Evolutionary conservation across 495 filamentous ascomycete species (phyloP), one percentile per base, ranked within the genome.

Genomic region (Recurvomyces mirabilis): DNA sequence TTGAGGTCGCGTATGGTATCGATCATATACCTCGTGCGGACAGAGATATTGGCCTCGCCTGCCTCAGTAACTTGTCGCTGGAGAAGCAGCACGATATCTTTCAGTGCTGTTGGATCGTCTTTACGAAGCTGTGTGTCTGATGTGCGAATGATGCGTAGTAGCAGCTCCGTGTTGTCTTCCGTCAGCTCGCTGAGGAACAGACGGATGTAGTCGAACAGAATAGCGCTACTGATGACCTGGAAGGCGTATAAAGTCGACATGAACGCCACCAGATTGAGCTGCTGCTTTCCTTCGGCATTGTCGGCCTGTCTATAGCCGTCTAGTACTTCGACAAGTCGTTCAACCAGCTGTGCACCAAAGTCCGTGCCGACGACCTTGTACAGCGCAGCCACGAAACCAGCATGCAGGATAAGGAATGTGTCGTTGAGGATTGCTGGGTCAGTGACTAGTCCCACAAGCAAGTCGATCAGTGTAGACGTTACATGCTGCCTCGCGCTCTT

Each of bases 1-100:
- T 93, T 94, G 22, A 96, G 69, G 55, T 91, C 81, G 47, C 84
- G 87, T 58, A 98, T 91, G 1, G 82, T 88, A 49, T 96, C 91
- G 36, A 98, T 87, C 93, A 96, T 96, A 65, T 95, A 96, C 50
- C 82, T 93, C 1, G 88, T 94, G 37, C 91, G 79, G 10, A 93
- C 82, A 12, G 86, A 89, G 14, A 94, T 68, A 33, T 72, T 78
- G 14, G 68, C 67, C 58, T 84, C 79, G 24, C 80, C 82, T 24
- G 68, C 66, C 38, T 73, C 77, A 5, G 74, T 63, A 11, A 86
- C 72, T 7, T 79, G 73, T 10, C 77, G 76, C 52, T 87, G 84
- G 43, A 94, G 76, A 41, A 84, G 70, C 15, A 81, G 55, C 9
- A 94, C 82, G 43, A 98, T 93, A 47, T 94, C 85, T 62, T 93